Evolutionary conservation across 2,329 filamentous ascomycete genomes (phyloP).

Genomic region (Capronia coronata): DNA sequence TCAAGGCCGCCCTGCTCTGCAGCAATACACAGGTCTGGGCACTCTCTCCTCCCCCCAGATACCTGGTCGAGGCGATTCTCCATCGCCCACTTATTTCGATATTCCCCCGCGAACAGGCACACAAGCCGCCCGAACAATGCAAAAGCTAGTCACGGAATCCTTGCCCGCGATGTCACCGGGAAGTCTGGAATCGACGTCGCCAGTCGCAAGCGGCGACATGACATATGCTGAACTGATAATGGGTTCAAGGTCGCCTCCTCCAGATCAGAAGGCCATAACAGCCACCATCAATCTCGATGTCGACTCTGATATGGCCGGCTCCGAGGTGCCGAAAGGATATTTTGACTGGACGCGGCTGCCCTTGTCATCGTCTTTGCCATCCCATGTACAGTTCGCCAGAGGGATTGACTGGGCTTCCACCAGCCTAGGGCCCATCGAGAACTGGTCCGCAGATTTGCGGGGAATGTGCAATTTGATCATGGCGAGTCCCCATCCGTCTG

Average conservation of each 20-base stretch:
- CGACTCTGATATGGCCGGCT: conserved; percentile 33
- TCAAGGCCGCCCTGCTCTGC: conserved; percentile 28
- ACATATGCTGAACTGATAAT: conserved; percentile 14
- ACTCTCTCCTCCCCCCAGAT: conserved; percentile 22
- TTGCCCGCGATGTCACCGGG: conserved; percentile 4
- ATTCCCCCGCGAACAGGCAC: conserved; percentile 7
- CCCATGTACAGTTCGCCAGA: conserved; percentile 67
- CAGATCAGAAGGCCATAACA: conserved; percentile 1
- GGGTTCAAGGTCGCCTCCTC: conserved; percentile 4
- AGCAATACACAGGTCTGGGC: conserved; percentile 33
- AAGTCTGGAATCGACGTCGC: conserved; percentile 4
- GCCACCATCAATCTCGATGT: conserved; percentile 2
- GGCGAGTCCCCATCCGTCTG: conserved; percentile 66
- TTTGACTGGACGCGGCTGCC: conserved; percentile 79
- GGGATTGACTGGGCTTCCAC: conserved; percentile 68
- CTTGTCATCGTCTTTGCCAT: conserved; percentile 55
- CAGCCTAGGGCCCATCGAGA: conserved; percentile 65
- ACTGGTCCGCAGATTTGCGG: conserved; percentile 65
- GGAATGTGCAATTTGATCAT: conserved; percentile 78
- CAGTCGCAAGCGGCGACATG: conserved; percentile 8
- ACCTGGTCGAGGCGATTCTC: conserved; percentile 21
- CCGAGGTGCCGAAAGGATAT: conserved; percentile 44
- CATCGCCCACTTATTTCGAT: conserved; percentile 24
- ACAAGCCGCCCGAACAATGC: conserved; percentile 8
- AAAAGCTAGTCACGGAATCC: conserved; percentile 8